These are phyloP conservation scores for Pseudevernia furfuracea DNA, from an alignment of 495 filamentous ascomycete genomes.

Conservation along the genomic window DNA sequence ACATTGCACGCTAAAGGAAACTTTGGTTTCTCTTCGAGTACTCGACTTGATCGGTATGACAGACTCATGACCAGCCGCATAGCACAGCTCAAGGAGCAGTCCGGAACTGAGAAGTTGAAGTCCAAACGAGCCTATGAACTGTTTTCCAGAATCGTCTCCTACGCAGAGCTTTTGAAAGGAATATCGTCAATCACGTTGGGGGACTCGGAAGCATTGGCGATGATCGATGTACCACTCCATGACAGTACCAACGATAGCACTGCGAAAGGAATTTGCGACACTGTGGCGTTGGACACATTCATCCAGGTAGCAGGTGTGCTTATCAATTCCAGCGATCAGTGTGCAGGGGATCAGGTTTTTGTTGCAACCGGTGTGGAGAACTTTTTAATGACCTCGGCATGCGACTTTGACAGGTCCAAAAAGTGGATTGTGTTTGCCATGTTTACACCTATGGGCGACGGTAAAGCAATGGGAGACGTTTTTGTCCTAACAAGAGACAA, in stretches of 20 bases:
- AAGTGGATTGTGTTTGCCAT: slow-evolving; percentile 28
- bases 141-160: slow-evolving; percentile 27
- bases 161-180: slow-evolving; percentile 22
- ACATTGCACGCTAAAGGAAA: slow-evolving; percentile 9
- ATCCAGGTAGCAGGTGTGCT: slow-evolving; percentile 33
- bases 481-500: slow-evolving; percentile 24
- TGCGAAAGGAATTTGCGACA: slow-evolving; percentile 19
- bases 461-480: slow-evolving; percentile 27
- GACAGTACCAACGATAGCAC: slow-evolving; percentile 21
- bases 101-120: slow-evolving; percentile 1
- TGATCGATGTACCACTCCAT: slow-evolving; percentile 16
- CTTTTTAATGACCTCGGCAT: slow-evolving; percentile 19
- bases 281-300: slow-evolving; percentile 29
- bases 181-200: slow-evolving; percentile 25
- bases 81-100: not conserved
- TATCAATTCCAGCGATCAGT: slow-evolving; percentile 27
- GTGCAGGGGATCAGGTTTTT: slow-evolving; percentile 26
- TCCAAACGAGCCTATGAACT: slow-evolving; percentile 23
- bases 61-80: slow-evolving; percentile 6
- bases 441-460: slow-evolving; percentile 16
- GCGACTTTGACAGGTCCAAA: slow-evolving; percentile 17
- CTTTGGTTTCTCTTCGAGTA: slow-evolving; percentile 4
- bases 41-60: slow-evolving; percentile 9
- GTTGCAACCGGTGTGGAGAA: slow-evolving; percentile 25
- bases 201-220: slow-evolving; percentile 23